Base-by-base conservation (phyloP, 129 eudicot species). In the Silybum marianum region DNA sequence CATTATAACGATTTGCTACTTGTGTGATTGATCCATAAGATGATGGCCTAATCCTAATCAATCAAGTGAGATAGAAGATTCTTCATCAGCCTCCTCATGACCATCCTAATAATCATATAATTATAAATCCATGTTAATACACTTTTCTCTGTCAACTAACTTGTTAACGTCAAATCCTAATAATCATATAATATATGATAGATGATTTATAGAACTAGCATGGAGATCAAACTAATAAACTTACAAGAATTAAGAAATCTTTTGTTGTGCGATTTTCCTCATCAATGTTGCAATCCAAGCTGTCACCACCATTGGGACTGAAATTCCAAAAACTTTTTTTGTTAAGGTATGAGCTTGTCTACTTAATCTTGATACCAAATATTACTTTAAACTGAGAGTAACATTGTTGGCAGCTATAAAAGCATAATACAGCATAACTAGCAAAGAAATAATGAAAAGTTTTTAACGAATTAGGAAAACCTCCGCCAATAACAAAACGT, bases 281-380 rank as follows among this genome's bases (percentile, higher is more conserved):
- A 80, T 93, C 96, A 84, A 96, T 90, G 79, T 79, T 78, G 79
- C 93, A 98, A 81, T 96, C 99, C 97, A 96, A 88, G 91, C 96
- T 93, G 66, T 96, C 99, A 79, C 99, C 99, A 25, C 98, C 93
- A 84, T 96, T 96, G 40, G 98, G 89, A 84, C 99, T 96, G 92
- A 73, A 75, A 89, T 75, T 58, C 78, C 9, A 44, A 7, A 44
- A 10, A 9, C 54, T 44, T 2, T 44, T 44, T 10, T 65, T 21
- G 69, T 63, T 22, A 65, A 21, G 28, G 28, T 65, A 65, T 65
- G 69, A 21, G 28, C 26, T 65, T 65, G 69, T 65, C 69, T 23
- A 23, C 69, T 65, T 65, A 65, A 21, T 9, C 69, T 65, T 65
- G 12, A 21, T 65, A 3, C 22, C 14, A 65, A 65, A 65, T 65